Evolutionary conservation across 495 filamentous ascomycete species (phyloP), one percentile per base, ranked within the genome.

Genomic region (Melanomma pulvis-pyrius): DNA sequence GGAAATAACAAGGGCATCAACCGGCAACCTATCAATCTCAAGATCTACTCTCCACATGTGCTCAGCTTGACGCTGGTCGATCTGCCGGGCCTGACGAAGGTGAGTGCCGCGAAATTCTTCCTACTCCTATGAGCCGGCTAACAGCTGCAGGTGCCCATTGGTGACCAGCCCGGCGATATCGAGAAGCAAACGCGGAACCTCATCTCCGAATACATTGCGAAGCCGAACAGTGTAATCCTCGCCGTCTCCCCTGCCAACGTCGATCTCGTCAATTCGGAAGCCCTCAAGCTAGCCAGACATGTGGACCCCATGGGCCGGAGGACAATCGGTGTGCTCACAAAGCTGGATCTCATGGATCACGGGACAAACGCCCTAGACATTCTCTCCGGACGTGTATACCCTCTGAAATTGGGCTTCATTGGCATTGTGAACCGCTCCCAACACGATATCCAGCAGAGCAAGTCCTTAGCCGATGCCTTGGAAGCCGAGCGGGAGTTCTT

Each of bases 1-100:
- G 94, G 94, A 61, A 96, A 83, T 79, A 99, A 99, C 79, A 99
- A 99, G 79, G 94, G 94, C 64, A 99, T 99, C 78, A 99, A 96
- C 74, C 83, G 94, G 59, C 89, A 96, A 75, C 92, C 94, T 49
- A 99, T 99, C 74, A 98, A 99, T 75, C 83, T 99, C 51, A 99
- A 99, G 76, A 97, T 99, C 58, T 99, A 96, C 77, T 98, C 94
- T 24, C 96, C 94, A 3, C 89, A 97, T 79, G 96, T 99, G 50
- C 84, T 99, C 59, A 98, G 92, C 78, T 82, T 99, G 69, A 99
- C 94, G 9, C 82, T 99, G 71, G 96, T 99, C 61, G 94, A 99
- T 81, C 77, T 99, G 66, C 94, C 94, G 12, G 94, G 94, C 56
- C 80, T 99, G 67, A 99, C 94, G 59, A 99, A 99, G 82, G 93